A percentile compares a stretch with the other conserved stretches of the same genome.
Conservation (phyloP, 371 early-diverging fungal genomes). For the Massospora cicadina region DNA sequence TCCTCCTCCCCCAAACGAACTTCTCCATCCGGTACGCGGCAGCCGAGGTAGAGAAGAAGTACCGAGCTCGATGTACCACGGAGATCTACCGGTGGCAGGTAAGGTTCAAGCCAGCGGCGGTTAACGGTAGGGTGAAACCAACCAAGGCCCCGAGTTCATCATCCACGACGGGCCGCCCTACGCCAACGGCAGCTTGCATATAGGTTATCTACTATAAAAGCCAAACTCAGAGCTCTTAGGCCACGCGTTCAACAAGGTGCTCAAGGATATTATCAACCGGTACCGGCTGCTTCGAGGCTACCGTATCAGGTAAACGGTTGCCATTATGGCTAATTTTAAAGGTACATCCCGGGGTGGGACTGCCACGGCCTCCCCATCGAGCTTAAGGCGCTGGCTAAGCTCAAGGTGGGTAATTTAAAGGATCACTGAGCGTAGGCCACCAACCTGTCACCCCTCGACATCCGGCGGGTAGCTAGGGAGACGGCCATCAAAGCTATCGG, state of each 20-base stretch:
- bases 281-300: constrained; percentile 71
- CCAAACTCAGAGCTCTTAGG: constrained; percentile 20
- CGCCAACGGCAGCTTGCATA: constrained; percentile 87
- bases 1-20: not conserved
- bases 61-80: not conserved
- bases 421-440: constrained; percentile 14
- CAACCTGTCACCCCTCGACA: constrained; percentile 35
- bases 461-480: constrained; percentile 44
- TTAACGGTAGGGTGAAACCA: not conserved
- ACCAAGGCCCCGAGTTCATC: constrained; percentile 26
- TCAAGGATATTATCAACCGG: constrained; percentile 85
- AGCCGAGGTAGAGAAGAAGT: not conserved
- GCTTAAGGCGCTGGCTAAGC: constrained; percentile 59
- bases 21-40: not conserved
- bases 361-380: constrained; percentile 96
- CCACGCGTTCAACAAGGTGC: constrained; percentile 85
- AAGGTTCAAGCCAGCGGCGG: not conserved
- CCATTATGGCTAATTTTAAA: constrained; percentile 11
- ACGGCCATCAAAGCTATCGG: constrained; percentile 48
- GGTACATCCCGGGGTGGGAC: constrained; percentile 91
- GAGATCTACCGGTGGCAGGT: not conserved
- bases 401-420: constrained; percentile 22
- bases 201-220: constrained; percentile 21
- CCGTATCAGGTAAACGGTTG: constrained; percentile 43
- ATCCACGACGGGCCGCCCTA: constrained; percentile 96